Conservation (phyloP, 352 stramenopile genomes). For the Phytophthora sp. region DNA sequence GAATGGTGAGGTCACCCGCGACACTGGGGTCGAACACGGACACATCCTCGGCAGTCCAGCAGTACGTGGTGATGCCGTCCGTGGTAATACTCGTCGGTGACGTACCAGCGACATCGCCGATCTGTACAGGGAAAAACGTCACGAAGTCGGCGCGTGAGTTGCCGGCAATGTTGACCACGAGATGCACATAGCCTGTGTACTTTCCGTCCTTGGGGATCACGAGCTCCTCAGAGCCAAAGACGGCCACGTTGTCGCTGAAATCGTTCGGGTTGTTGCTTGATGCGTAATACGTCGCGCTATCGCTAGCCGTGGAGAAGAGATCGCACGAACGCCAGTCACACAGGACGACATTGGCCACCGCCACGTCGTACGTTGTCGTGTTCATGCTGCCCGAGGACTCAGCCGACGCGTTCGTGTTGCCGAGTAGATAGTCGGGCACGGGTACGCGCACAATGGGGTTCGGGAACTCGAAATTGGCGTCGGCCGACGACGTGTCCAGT, state of each 20-base stretch:
- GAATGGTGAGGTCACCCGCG: constrained; percentile 59
- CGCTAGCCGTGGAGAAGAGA: constrained; percentile 54
- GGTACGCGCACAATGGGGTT: constrained; percentile 43
- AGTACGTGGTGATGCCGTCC: constrained; percentile 80
- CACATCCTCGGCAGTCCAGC: constrained; percentile 61
- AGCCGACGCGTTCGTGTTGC: constrained; percentile 34
- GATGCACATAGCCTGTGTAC: constrained; percentile 78
- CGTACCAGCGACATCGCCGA: constrained; percentile 66
- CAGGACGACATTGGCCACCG: constrained; percentile 75
- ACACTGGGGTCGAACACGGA: constrained; percentile 70
- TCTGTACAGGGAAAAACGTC: constrained; percentile 81
- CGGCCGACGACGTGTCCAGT: constrained; percentile 49
- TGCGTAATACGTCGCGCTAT: constrained; percentile 61
- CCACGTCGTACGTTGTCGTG: constrained; percentile 56
- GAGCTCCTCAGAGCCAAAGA: constrained; percentile 72
- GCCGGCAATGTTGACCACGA: constrained; percentile 68
- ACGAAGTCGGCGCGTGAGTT: constrained; percentile 78
- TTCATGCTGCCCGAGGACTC: constrained; percentile 35
- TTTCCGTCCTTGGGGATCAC: constrained; percentile 78
- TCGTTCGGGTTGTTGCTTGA: constrained; percentile 78
- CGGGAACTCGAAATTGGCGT: constrained; percentile 65
- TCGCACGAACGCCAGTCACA: constrained; percentile 82
- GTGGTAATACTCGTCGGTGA: constrained; percentile 49
- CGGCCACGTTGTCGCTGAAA: constrained; percentile 56
- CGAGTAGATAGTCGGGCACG: constrained; percentile 53